Evolutionary conservation across 2,329 filamentous ascomycete species (phyloP).

Genomic region (Alternaria ventricosa): DNA sequence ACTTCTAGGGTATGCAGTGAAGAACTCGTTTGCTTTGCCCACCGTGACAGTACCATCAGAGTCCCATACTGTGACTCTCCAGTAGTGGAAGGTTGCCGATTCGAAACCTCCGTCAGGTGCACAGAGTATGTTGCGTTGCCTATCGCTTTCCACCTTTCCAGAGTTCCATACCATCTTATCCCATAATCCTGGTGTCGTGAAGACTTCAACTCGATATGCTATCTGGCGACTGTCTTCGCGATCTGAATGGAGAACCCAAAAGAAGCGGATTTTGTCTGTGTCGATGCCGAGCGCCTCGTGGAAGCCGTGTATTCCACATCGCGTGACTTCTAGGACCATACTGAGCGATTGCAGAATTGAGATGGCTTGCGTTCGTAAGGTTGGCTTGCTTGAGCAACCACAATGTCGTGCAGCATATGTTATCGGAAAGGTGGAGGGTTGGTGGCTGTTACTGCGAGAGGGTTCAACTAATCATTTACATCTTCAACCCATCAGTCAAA

Average conservation of each 20-base stretch:
- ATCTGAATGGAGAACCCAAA: slow-evolving; percentile 42
- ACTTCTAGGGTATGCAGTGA: slow-evolving; percentile 49
- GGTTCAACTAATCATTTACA: not conserved
- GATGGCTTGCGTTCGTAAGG: not conserved
- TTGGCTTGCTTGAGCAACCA: not conserved
- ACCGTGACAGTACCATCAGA: slow-evolving; percentile 32
- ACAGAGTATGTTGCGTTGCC: slow-evolving; percentile 40
- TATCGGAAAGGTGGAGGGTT: not conserved
- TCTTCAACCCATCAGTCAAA: not conserved
- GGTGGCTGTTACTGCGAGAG: not conserved
- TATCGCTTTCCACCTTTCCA: slow-evolving; percentile 18
- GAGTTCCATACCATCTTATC: not conserved
- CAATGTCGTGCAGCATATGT: not conserved
- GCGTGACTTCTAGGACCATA: slow-evolving; percentile 34
- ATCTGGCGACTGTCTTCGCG: slow-evolving; percentile 40
- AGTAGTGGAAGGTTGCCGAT: slow-evolving; percentile 47
- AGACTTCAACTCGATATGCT: slow-evolving; percentile 15
- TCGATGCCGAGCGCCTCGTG: slow-evolving; percentile 51
- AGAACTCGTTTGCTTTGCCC: slow-evolving; percentile 46
- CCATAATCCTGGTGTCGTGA: not conserved
- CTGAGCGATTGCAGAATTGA: not conserved
- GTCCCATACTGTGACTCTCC: slow-evolving; percentile 50
- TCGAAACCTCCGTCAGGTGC: slow-evolving; percentile 43
- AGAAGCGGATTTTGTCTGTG: slow-evolving; percentile 47
- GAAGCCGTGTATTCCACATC: slow-evolving; percentile 51